These are phyloP conservation scores for Thuja plicata DNA, from an alignment of 83 land plant species.

Conservation along the genomic window DNA sequence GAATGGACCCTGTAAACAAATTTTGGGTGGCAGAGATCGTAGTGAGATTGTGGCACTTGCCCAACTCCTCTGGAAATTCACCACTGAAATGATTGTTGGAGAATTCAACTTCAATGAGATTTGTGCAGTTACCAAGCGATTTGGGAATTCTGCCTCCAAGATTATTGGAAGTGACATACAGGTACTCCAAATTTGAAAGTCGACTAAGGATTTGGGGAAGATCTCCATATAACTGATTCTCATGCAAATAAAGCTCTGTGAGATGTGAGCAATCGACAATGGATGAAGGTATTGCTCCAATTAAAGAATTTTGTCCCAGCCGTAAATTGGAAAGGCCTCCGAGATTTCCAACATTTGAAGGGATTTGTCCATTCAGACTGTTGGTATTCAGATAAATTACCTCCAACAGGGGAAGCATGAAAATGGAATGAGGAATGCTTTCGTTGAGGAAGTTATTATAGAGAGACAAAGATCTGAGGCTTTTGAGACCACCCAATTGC, in stretches of 20 bases:
- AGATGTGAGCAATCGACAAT: constrained; percentile 32
- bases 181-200: constrained; percentile 39
- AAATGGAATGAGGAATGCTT: constrained; percentile 18
- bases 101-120: constrained; percentile 20
- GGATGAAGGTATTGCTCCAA: constrained; percentile 39
- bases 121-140: constrained; percentile 39
- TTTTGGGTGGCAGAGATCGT: too few relatives aligned
- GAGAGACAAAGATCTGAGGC: constrained; percentile 30
- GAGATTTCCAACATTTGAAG: constrained; percentile 50
- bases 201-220: constrained; percentile 31
- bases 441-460: constrained; percentile 34
- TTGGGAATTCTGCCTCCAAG: constrained; percentile 56
- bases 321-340: constrained; percentile 29
- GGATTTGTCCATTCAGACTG: constrained; percentile 58
- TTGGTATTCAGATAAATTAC: constrained; percentile 24
- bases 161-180: constrained; percentile 56
- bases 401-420: constrained; percentile 17
- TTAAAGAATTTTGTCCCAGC: constrained; percentile 36
- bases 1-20: too few relatives aligned
- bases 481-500: constrained; percentile 28
- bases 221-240: constrained; percentile 33
- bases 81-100: constrained; percentile 40
- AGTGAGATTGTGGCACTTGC: constrained; percentile 24
- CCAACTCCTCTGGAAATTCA: constrained; percentile 32
- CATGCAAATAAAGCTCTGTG: constrained; percentile 20